phyloP scores from a whole-genome alignment of 1,284 basidiomycete genomes.

The Tilletiopsis washingtonensis region DNA sequence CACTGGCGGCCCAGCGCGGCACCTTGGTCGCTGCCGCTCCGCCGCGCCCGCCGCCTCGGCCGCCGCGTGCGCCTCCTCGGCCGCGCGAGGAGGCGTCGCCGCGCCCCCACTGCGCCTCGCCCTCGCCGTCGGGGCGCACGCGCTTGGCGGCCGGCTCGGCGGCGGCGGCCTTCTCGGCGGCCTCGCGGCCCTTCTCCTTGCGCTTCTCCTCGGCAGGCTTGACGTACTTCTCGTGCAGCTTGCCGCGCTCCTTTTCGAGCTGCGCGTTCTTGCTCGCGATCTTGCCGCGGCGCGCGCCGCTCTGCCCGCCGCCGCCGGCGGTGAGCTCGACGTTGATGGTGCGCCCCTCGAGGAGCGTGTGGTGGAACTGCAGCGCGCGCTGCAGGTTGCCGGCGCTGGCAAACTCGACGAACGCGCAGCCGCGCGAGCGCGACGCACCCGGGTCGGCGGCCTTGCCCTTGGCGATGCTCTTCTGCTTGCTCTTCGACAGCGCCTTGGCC shows the following conservation, averaged over 20 bases:
- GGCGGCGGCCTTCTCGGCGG: conserved; percentile 2
- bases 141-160: too few relatives aligned
- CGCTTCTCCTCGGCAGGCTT: conserved; percentile 32
- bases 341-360: conserved; percentile 38
- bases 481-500: conserved; percentile 22
- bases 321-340: conserved; percentile 46
- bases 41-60: neutral
- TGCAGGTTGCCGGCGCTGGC: conserved; percentile 21
- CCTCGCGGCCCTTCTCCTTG: conserved; percentile 16
- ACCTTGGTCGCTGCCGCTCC: neutral
- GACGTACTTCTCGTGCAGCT: conserved; percentile 40
- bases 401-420: conserved; percentile 46
- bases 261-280: conserved; percentile 40
- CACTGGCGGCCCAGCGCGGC: conserved; percentile 4
- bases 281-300: conserved; percentile 30
- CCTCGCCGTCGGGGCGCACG: conserved; percentile 1
- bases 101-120: conserved; percentile 12
- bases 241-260: conserved; percentile 38
- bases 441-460: conserved; percentile 44
- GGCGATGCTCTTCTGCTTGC: conserved; percentile 43
- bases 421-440: conserved; percentile 26
- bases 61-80: neutral
- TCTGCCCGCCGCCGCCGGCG: conserved; percentile 44
- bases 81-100: too few relatives aligned
- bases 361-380: conserved; percentile 44